Evolutionary conservation across 2,329 filamentous ascomycete genomes (phyloP).

Genomic region (Cladosporium oxysporum): DNA sequence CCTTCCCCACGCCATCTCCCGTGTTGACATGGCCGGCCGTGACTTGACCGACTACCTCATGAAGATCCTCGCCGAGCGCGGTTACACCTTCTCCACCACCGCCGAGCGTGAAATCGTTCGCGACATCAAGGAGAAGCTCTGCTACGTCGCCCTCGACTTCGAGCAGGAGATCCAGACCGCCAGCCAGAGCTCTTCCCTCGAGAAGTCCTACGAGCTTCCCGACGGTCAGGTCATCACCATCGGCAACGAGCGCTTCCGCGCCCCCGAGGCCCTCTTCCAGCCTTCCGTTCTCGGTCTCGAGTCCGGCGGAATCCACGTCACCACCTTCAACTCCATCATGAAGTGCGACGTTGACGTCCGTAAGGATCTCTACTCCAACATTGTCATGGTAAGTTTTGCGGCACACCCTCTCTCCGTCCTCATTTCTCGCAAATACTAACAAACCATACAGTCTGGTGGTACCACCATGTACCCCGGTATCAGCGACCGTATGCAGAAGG

Average conservation of each 20-base stretch:
- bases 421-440: slow-evolving; percentile 2
- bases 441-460: slow-evolving; percentile 79
- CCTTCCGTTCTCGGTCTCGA: slow-evolving; percentile 97
- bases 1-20: slow-evolving; percentile 98
- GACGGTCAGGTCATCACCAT: slow-evolving; percentile 99
- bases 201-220: slow-evolving; percentile 99
- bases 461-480: slow-evolving; percentile 99
- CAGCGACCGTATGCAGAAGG: slow-evolving; percentile 99
- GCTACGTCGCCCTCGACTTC: slow-evolving; percentile 99
- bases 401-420: background rate
- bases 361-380: slow-evolving; percentile 99
- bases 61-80: slow-evolving; percentile 99
- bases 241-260: slow-evolving; percentile 99
- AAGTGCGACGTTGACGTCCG: slow-evolving; percentile 99
- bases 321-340: slow-evolving; percentile 99
- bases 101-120: slow-evolving; percentile 99
- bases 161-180: slow-evolving; percentile 99
- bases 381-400: slow-evolving; percentile 80
- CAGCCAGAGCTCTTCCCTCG: slow-evolving; percentile 95
- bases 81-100: slow-evolving; percentile 99
- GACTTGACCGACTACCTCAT: slow-evolving; percentile 99
- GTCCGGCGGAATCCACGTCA: slow-evolving; percentile 98
- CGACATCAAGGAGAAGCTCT: slow-evolving; percentile 99
- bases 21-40: slow-evolving; percentile 99
- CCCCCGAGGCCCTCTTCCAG: slow-evolving; percentile 99